Base-by-base conservation (phyloP, 2,329 filamentous ascomycete genomes). In the Juglanconis juglandina region DNA sequence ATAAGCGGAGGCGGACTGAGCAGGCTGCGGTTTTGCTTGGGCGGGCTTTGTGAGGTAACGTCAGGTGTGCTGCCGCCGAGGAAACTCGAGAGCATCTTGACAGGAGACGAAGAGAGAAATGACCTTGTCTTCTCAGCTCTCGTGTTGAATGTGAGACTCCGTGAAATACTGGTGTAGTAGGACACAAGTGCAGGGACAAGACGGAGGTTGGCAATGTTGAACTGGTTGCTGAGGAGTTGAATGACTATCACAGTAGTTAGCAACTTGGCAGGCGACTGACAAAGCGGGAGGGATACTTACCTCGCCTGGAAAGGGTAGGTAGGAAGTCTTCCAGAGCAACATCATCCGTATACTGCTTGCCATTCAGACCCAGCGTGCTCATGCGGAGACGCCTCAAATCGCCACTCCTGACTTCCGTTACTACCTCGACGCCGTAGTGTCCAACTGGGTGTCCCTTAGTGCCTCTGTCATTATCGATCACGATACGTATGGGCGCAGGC, bases 31-130 rank as follows among this genome's bases (percentile, higher is more conserved):
- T 75, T 76, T 59, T 71, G 71, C 61, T 79, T 81, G 9, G 76
- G 71, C 2, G 72, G 61, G 65, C 66, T 67, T 53, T 74, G 67
- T 30, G 71, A 62, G 11, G 76, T 72, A 41, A 73, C 76, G 63
- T 78, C 80, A 39, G 80, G 73, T 17, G 75, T 81, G 59, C 81
- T 83, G 32, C 86, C 84, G 39, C 86, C 84, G 67, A 96, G 86
- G 57, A 97, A 85, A 69, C 84, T 96, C 0, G 93, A 96, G 14
- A 98, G 79, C 69, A 96, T 81, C 72, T 97, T 98, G 52, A 96
- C 91, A 0, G 94, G 93, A 1, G 93, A 97, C n/a, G 88, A 85
- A 4, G 87, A 87, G 9, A 94, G 82, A 69, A 91, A 90, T 0
- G 86, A 87, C 58, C 83, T 83, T 10, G 85, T 83, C 71, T 85